phyloP scores from a whole-genome alignment of 495 filamentous ascomycete genomes.

The Darksidea phi region DNA sequence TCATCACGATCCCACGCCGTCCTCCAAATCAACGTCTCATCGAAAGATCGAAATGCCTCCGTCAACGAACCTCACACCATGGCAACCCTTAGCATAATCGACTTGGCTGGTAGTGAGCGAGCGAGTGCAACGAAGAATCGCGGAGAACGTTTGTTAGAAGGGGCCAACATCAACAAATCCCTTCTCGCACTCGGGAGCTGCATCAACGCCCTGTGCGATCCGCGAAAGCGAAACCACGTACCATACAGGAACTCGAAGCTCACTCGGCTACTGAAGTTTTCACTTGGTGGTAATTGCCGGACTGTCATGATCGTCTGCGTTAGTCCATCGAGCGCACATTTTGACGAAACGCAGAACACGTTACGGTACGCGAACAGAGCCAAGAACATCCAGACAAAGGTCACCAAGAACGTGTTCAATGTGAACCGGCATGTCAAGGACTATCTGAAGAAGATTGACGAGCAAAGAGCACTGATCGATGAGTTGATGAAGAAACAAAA shows the following conservation, averaged over 20 bases:
- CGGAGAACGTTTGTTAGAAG: slow-evolving; percentile 86
- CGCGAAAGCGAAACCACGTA: slow-evolving; percentile 87
- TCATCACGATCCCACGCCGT: slow-evolving; percentile 98
- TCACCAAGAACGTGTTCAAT: slow-evolving; percentile 97
- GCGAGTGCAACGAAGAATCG: slow-evolving; percentile 97
- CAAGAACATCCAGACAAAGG: slow-evolving; percentile 99
- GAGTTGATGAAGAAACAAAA: slow-evolving; percentile 90
- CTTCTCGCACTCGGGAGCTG: slow-evolving; percentile 92
- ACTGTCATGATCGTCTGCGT: slow-evolving; percentile 99
- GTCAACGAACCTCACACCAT: slow-evolving; percentile 95
- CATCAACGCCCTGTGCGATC: slow-evolving; percentile 97
- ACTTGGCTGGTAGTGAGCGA: slow-evolving; percentile 92
- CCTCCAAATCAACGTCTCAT: slow-evolving; percentile 91
- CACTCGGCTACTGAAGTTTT: slow-evolving; percentile 94
- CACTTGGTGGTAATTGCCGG: slow-evolving; percentile 94
- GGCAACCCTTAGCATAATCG: slow-evolving; percentile 97
- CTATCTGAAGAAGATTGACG: slow-evolving; percentile 95
- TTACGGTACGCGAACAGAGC: slow-evolving; percentile 95
- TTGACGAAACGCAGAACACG: slow-evolving; percentile 98
- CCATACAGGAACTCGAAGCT: slow-evolving; percentile 98
- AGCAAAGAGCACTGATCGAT: slow-evolving; percentile 89
- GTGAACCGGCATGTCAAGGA: slow-evolving; percentile 99
- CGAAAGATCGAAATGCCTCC: slow-evolving; percentile 89
- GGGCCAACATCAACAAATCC: slow-evolving; percentile 99
- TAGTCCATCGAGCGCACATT: slow-evolving; percentile 93